Evolutionary conservation across 768 basidiomycete species (phyloP).

Genomic region (Sporobolomyces roseus): DNA sequence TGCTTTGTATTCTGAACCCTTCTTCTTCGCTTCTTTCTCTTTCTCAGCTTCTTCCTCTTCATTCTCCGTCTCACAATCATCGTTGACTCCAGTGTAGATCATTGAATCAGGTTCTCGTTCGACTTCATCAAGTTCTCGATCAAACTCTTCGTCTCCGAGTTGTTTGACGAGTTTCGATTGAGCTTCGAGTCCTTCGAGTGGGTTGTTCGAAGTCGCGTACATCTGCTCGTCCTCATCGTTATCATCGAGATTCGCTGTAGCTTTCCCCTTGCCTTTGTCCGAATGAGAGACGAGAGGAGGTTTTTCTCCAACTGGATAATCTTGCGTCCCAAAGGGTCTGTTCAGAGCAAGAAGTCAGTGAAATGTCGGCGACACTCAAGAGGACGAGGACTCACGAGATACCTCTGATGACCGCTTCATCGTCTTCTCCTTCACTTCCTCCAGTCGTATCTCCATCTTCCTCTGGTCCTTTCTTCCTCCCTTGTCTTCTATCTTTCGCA

Average conservation of each 20-base stretch:
- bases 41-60: conserved; percentile 9
- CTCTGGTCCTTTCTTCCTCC: background rate
- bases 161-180: conserved; percentile 6
- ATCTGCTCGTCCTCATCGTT: no score
- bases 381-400: conserved; percentile 18
- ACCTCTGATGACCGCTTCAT: background rate
- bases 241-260: no score
- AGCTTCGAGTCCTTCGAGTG: conserved; percentile 12
- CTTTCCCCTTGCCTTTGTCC: no score
- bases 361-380: background rate
- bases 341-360: background rate
- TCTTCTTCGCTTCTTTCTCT: conserved; percentile 2
- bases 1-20: background rate
- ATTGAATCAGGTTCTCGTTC: background rate
- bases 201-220: no score
- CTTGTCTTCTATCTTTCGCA: conserved; percentile 1
- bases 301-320: conserved; percentile 12
- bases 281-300: background rate
- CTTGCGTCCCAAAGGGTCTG: conserved; percentile 11
- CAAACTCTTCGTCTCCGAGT: conserved; percentile 17
- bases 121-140: background rate
- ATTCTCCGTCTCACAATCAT: background rate
- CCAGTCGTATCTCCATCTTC: background rate
- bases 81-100: conserved; percentile 2
- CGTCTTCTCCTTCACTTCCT: conserved; percentile 11